Evolutionary conservation across 805 yeast species (phyloP), one percentile per base, ranked within the genome.

Genomic region (Kazachstania kunashirensis): DNA sequence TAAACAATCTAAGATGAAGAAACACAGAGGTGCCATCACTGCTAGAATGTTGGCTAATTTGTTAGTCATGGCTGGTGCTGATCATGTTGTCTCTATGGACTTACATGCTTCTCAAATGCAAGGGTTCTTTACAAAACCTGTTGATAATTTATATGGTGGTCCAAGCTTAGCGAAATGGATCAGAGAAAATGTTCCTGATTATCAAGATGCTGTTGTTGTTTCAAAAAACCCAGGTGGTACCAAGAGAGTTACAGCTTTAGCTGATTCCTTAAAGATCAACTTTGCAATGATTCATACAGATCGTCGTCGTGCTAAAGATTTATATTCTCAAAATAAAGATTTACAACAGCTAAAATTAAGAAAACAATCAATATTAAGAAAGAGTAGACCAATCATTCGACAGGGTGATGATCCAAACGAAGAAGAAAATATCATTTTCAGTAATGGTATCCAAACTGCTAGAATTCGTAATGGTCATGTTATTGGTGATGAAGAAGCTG

Each of bases 151-250:
- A 42, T 86, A 85, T 53, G 96, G 96, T 19, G 96, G 95, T 2
- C 98, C 98, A 33, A 84, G 95, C 28, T 71, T 92, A 48, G 96
- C 96, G 20, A 75, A 84, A 50, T 92, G 98, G 98, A 89, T 92
- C 51, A 77, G 82, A 50, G 92, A 82, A 59, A 82, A 92, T 52
- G 80, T 92, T 33, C 77, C 79, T 25, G 85, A 89, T 55, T 85
- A 84, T 68, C 69, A 75, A 49, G 78, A 79, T 42, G 89, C 95
- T 2, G 98, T 94, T 18, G 94, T 92, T 37, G 98, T 92, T 10
- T 86, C 96, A n/a, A 92, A 92, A 59, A 92, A 92, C 63, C 97
- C 99, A 15, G 99, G 98, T 45, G 98, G 98, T 39, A 88, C 99
- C 15, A 92, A 92, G 60, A 75, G 98, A 48, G 99, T 92, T 37